phyloP scores from a whole-genome alignment of 345 rosid species.

The Pelargonium nanum region DNA sequence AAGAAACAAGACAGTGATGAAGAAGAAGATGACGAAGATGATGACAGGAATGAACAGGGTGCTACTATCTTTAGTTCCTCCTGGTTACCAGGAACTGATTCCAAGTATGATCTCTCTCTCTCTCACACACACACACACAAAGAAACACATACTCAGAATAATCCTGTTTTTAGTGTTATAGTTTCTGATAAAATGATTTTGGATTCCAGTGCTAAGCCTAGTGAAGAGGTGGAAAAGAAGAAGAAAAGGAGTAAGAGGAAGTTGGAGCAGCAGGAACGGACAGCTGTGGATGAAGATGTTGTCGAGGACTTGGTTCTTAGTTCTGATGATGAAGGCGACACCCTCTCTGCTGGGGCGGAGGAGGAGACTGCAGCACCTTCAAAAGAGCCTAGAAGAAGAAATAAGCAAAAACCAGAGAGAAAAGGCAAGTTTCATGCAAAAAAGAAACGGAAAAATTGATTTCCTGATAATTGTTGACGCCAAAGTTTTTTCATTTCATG shows the following conservation, averaged over 20 bases:
- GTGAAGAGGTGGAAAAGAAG: slow-evolving; percentile 36
- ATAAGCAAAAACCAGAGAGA: background rate
- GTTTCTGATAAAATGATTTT: slow-evolving; percentile 3
- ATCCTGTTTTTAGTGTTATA: background rate
- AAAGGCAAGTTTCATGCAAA: slow-evolving; percentile 15
- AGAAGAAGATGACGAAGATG: slow-evolving; percentile 50
- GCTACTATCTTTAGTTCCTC: slow-evolving; percentile 62
- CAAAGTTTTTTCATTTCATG: too few relatives aligned
- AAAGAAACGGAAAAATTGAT: slow-evolving; percentile 26
- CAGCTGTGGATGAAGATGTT: slow-evolving; percentile 57
- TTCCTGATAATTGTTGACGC: too few relatives aligned
- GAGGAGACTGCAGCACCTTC: slow-evolving; percentile 10
- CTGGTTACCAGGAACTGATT: slow-evolving; percentile 67
- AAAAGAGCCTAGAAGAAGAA: slow-evolving; percentile 17
- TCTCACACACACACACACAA: too few relatives aligned
- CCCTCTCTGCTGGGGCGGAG: slow-evolving; percentile 17
- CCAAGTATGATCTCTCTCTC: slow-evolving; percentile 37
- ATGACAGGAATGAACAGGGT: slow-evolving; percentile 37
- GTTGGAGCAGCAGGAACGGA: slow-evolving; percentile 18
- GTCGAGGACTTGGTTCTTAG: slow-evolving; percentile 84
- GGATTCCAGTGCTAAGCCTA: slow-evolving; percentile 31
- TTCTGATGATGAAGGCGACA: slow-evolving; percentile 73
- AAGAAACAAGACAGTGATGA: slow-evolving; percentile 6
- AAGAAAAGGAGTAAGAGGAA: slow-evolving; percentile 20
- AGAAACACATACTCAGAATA: slow-evolving; percentile 1